A percentile compares a stretch with the other conserved stretches of the same genome.
phyloP scores from a whole-genome alignment of 805 yeast genomes.

The Brettanomyces sp. region DNA sequence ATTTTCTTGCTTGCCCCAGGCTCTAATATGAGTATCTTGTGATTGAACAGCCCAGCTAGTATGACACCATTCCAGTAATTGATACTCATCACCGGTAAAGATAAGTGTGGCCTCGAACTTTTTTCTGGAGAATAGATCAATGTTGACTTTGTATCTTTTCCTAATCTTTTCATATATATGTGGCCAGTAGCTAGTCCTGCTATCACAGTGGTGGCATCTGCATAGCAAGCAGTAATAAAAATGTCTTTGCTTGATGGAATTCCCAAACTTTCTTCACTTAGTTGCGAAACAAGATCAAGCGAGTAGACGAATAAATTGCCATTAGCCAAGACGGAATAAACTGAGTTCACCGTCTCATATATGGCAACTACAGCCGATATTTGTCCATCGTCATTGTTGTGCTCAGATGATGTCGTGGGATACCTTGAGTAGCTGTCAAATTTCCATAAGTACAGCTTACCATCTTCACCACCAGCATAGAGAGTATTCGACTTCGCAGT shows the following conservation, averaged over 20 bases:
- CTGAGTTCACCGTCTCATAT: slow-evolving; percentile 17
- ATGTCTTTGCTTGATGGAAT: slow-evolving; percentile 1
- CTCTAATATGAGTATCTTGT: not conserved
- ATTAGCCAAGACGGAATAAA: slow-evolving; percentile 14
- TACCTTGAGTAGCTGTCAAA: slow-evolving; percentile 21
- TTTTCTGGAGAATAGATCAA: too few species aligned
- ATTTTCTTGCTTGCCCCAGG: not conserved
- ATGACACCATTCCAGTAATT: slow-evolving; percentile 6
- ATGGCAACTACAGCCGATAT: slow-evolving; percentile 13
- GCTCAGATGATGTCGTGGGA: slow-evolving; percentile 8
- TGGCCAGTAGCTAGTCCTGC: slow-evolving; percentile 18
- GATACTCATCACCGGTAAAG: slow-evolving; percentile 13
- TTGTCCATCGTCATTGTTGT: too few species aligned
- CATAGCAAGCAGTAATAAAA: slow-evolving; percentile 11
- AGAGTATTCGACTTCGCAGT: slow-evolving; percentile 28
- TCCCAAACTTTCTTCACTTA: slow-evolving; percentile 7
- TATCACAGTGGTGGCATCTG: slow-evolving; percentile 12
- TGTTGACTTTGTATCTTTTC: not conserved
- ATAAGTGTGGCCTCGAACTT: too few species aligned
- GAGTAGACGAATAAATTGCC: slow-evolving; percentile 16
- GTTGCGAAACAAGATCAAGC: slow-evolving; percentile 12
- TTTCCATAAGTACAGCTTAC: slow-evolving; percentile 45
- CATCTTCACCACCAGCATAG: slow-evolving; percentile 41
- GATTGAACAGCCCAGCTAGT: slow-evolving; percentile 4
- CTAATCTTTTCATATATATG: slow-evolving; percentile 6